Evolutionary conservation across 306 rosid genomes (phyloP).

Genomic region (Lablab purpureus): DNA sequence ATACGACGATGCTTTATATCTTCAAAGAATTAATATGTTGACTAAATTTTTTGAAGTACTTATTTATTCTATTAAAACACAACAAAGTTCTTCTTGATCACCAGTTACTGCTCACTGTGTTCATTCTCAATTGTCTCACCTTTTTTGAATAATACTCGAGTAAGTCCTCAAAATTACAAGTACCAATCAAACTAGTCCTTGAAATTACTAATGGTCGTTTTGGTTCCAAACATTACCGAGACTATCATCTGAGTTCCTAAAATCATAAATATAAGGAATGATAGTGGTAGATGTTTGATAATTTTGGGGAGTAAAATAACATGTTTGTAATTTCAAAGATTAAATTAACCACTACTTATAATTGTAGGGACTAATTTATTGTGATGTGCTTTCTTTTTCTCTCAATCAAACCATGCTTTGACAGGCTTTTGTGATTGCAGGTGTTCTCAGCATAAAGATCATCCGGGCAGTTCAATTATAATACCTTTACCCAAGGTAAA

Average conservation of each 20-base stretch:
- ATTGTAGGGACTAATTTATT: background rate
- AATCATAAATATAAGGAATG: background rate
- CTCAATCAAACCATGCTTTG: conserved; percentile 20
- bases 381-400: background rate
- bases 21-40: background rate
- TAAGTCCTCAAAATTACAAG: background rate
- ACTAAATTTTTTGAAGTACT: background rate
- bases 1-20: background rate
- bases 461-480: conserved; percentile 55
- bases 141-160: background rate
- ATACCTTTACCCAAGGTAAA: conserved; percentile 76
- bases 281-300: background rate
- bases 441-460: conserved; percentile 48
- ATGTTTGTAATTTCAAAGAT: background rate
- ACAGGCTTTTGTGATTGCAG: conserved; percentile 55
- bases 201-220: background rate
- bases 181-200: background rate
- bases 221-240: background rate
- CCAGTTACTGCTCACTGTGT: background rate
- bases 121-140: conserved; percentile 19
- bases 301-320: background rate
- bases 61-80: background rate
- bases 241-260: background rate
- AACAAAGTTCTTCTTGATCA: conserved; percentile 7
- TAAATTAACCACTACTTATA: background rate